phyloP scores from a whole-genome alignment of 768 basidiomycete genomes.

The Auricularia sp. region DNA sequence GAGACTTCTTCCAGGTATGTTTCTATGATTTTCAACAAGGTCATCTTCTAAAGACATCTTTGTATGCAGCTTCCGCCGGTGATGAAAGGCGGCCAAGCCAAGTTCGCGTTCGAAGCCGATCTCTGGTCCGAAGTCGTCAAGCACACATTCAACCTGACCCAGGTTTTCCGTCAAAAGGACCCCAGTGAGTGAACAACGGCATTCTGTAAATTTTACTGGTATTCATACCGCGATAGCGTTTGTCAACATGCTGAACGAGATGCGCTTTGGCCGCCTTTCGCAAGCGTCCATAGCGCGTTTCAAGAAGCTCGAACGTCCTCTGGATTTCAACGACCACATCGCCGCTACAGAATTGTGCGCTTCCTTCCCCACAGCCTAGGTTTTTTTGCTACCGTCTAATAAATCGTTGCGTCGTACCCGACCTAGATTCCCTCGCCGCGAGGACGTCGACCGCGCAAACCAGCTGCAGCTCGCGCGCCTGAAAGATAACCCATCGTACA shows the following conservation, averaged over 20 bases:
- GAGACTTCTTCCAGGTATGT: constrained; percentile 31
- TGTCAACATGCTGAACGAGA: constrained; percentile 19
- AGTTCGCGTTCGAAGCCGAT: constrained; percentile 36
- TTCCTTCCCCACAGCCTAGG: not conserved
- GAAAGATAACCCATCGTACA: constrained; percentile 25
- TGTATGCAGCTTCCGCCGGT: constrained; percentile 36
- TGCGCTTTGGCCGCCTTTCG: constrained; percentile 18
- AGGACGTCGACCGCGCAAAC: constrained; percentile 27
- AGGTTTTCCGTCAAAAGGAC: constrained; percentile 41
- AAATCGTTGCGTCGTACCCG: no score
- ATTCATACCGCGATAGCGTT: constrained; percentile 8
- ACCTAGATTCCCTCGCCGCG: constrained; percentile 17
- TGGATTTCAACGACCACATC: constrained; percentile 42
- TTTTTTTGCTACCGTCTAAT: not conserved
- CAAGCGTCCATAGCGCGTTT: constrained; percentile 11
- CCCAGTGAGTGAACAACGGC: constrained; percentile 9
- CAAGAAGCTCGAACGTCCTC: constrained; percentile 9
- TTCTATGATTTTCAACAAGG: constrained; percentile 11
- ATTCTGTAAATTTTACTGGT: not conserved
- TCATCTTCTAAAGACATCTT: constrained; percentile 24
- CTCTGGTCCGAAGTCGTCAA: constrained; percentile 30
- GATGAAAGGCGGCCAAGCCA: constrained; percentile 22
- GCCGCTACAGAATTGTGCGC: constrained; percentile 83
- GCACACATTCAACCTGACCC: constrained; percentile 34
- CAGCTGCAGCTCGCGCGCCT: constrained; percentile 16